These are phyloP conservation scores for Thielaviopsis populi DNA, from an alignment of 2,329 filamentous ascomycete genomes.

Conservation along the genomic window DNA sequence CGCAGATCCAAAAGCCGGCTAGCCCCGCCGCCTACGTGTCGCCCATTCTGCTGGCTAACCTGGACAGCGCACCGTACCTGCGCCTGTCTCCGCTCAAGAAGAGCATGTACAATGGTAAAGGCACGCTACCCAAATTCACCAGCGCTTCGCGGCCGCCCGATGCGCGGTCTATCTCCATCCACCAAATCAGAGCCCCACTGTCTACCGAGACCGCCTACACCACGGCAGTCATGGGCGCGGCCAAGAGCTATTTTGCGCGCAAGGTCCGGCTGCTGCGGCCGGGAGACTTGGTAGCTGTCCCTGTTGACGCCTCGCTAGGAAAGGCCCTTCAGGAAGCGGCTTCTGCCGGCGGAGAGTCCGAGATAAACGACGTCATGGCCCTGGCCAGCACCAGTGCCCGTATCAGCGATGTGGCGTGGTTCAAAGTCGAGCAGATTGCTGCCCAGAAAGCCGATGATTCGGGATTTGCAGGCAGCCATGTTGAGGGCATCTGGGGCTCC, in stretches of 20 bases:
- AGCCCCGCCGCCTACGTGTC: slow-evolving; percentile 59
- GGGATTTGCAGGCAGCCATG: slow-evolving; percentile 38
- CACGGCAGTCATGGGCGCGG: slow-evolving; percentile 66
- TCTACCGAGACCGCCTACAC: slow-evolving; percentile 77
- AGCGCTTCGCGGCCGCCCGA: slow-evolving; percentile 41
- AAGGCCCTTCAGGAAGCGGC: slow-evolving; percentile 61
- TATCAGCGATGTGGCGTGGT: slow-evolving; percentile 65
- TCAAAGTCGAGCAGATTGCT: slow-evolving; percentile 66
- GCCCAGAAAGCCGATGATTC: slow-evolving; percentile 35
- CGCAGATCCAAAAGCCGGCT: slow-evolving; percentile 46
- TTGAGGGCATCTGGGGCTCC: slow-evolving; percentile 64
- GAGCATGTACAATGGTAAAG: slow-evolving; percentile 33
- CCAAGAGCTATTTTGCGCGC: slow-evolving; percentile 79
- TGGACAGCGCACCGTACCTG: slow-evolving; percentile 64
- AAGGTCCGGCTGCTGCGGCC: slow-evolving; percentile 69
- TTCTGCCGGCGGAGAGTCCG: slow-evolving; percentile 36
- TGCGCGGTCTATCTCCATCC: slow-evolving; percentile 64
- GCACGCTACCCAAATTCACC: slow-evolving; percentile 41
- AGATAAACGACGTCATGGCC: slow-evolving; percentile 56
- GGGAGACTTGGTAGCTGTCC: slow-evolving; percentile 77
- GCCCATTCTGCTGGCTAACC: slow-evolving; percentile 72
- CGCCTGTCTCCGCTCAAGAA: slow-evolving; percentile 58
- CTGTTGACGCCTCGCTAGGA: slow-evolving; percentile 74
- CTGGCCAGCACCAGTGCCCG: slow-evolving; percentile 26
- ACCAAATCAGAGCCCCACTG: slow-evolving; percentile 77